Evolutionary conservation across 768 basidiomycete genomes (phyloP).

Genomic region (Leucocoprinus leucothites): DNA sequence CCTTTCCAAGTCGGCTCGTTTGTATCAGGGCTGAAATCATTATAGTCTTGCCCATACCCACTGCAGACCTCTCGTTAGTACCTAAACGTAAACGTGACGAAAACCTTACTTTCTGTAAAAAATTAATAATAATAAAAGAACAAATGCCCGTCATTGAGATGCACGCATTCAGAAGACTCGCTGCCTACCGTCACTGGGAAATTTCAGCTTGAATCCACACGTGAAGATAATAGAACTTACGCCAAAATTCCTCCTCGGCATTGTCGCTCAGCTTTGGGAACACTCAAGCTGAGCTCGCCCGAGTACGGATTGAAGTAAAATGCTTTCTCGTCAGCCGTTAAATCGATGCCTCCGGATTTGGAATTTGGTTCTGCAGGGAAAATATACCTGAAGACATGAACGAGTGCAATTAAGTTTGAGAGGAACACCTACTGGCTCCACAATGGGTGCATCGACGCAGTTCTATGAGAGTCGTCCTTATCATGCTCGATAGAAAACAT

Average conservation of each 20-base stretch:
- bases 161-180: no score
- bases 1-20: constrained; percentile 55
- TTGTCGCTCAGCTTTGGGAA: constrained; percentile 76
- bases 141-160: no score
- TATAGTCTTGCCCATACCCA: constrained; percentile 97
- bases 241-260: constrained; percentile 90
- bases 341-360: constrained; percentile 61
- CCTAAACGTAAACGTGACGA: not conserved
- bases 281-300: constrained; percentile 81
- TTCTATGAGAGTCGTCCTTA: constrained; percentile 63
- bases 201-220: constrained; percentile 5
- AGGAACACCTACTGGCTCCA: constrained; percentile 78
- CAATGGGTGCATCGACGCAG: constrained; percentile 82
- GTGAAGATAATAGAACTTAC: constrained; percentile 38
- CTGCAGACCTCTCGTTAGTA: constrained; percentile 31
- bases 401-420: constrained; percentile 6
- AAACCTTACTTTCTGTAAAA: constrained; percentile 46
- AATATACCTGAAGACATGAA: constrained; percentile 50
- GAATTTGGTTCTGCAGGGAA: constrained; percentile 60
- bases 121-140: no score
- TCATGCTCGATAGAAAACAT: constrained; percentile 87
- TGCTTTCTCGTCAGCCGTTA: constrained; percentile 71
- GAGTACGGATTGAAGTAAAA: constrained; percentile 94
- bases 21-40: constrained; percentile 92
- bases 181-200: constrained; percentile 37